Conservation (phyloP, 305 asterid genomes). For the Rubia balearica region DNA sequence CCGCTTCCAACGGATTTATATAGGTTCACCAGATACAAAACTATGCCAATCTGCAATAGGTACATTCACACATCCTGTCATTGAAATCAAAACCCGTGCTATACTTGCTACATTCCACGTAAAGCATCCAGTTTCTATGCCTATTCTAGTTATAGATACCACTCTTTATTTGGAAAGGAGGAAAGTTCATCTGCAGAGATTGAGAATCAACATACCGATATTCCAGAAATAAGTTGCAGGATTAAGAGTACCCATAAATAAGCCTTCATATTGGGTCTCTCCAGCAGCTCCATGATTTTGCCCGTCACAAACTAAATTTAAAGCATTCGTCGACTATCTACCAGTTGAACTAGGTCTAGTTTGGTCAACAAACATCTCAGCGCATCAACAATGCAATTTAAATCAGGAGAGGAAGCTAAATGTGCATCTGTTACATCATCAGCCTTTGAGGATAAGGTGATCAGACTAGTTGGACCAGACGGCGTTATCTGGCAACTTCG, state of each 20-base stretch:
- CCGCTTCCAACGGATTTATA: neutral
- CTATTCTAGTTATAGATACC: no score
- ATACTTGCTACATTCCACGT: no score
- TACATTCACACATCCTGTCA: no score
- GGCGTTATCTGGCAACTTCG: no score
- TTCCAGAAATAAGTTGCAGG: slow-evolving; percentile 1
- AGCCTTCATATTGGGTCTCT: neutral
- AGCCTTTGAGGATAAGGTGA: no score
- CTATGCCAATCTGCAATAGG: neutral
- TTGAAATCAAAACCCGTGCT: neutral
- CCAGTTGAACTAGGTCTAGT: no score
- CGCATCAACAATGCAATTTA: neutral
- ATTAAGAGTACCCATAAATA: neutral
- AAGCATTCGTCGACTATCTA: no score
- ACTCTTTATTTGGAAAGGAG: neutral
- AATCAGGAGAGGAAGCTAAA: neutral
- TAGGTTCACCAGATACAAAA: neutral
- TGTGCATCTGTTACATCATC: no score
- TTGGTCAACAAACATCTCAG: neutral
- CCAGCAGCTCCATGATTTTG: neutral
- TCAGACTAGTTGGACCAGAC: no score
- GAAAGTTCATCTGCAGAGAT: neutral
- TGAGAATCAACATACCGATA: neutral
- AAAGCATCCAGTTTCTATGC: no score
- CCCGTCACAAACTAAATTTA: no score